A percentile compares a stretch with the other conserved stretches of the same genome.
phyloP scores from a whole-genome alignment of 2,329 filamentous ascomycete genomes.

The Clarireedia monteithiana region DNA sequence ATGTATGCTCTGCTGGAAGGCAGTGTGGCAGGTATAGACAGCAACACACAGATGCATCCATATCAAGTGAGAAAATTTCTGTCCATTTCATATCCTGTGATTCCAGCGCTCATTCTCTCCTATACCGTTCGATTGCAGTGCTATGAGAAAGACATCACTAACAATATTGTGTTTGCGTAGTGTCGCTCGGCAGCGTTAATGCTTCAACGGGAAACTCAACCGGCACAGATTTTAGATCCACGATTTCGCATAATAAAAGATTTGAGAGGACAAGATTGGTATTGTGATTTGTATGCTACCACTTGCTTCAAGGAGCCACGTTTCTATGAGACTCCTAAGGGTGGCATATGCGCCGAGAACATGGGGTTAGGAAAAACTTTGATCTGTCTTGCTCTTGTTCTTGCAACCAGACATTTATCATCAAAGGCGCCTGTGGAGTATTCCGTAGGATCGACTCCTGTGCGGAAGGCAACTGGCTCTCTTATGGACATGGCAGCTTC shows the following conservation, averaged over 20 bases:
- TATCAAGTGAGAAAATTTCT: conserved; percentile 42
- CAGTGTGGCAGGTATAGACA: conserved; percentile 44
- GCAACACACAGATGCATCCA: conserved; percentile 56
- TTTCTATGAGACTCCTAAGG: conserved; percentile 65
- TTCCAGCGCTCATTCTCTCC: too few relatives aligned
- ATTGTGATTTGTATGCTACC: conserved; percentile 59
- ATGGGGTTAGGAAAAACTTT: conserved; percentile 84
- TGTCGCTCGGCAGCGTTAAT: conserved; percentile 72
- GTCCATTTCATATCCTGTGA: too few relatives aligned
- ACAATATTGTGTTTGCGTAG: conserved; percentile 31
- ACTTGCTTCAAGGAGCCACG: conserved; percentile 56
- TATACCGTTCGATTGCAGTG: too few relatives aligned
- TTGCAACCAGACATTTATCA: conserved; percentile 65
- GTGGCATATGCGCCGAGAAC: conserved; percentile 73
- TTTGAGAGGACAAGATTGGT: conserved; percentile 57
- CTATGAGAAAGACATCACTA: too few relatives aligned
- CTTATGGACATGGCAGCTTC: conserved; percentile 71
- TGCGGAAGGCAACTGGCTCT: conserved; percentile 45
- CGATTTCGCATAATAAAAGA: conserved; percentile 54
- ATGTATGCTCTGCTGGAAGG: conserved; percentile 49
- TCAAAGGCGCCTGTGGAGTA: conserved; percentile 58
- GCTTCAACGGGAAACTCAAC: conserved; percentile 69
- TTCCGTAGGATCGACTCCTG: conserved; percentile 33
- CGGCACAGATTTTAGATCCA: conserved; percentile 62
- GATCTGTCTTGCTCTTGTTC: conserved; percentile 70